Conservation (phyloP, 2,329 filamentous ascomycete species). For the Trichoderma atroviride region DNA sequence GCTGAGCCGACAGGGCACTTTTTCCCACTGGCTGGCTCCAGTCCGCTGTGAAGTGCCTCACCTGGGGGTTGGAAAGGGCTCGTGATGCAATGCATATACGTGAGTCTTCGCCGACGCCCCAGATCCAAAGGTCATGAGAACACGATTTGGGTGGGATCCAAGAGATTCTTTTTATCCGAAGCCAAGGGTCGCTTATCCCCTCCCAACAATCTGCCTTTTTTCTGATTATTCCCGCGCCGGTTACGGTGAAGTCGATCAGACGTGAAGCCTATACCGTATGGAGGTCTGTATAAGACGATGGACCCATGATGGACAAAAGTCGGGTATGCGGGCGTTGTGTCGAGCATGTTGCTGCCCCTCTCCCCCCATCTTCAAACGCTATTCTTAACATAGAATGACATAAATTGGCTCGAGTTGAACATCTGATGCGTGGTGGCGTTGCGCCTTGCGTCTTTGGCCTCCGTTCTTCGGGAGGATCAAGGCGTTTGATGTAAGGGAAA, state of each 20-base stretch:
- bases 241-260: background rate
- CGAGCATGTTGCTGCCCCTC: background rate
- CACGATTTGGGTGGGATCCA: background rate
- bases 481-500: background rate
- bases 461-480: conserved; percentile 21
- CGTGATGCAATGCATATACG: conserved; percentile 1
- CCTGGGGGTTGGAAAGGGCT: background rate
- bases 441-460: conserved; percentile 16
- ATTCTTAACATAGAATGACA: background rate
- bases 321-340: conserved; percentile 12
- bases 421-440: conserved; percentile 7
- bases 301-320: background rate
- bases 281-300: background rate
- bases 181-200: conserved; percentile 11
- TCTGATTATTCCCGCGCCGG: conserved; percentile 5
- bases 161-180: background rate
- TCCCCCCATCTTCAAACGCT: background rate
- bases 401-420: background rate
- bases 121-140: conserved; percentile 21
- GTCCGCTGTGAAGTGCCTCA: background rate
- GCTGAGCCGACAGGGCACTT: conserved; percentile 18
- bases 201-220: background rate
- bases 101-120: background rate
- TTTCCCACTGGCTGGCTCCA: background rate
- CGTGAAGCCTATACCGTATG: background rate